phyloP scores from a whole-genome alignment of 495 filamentous ascomycete species.

The Hypoxylon fuscum region DNA sequence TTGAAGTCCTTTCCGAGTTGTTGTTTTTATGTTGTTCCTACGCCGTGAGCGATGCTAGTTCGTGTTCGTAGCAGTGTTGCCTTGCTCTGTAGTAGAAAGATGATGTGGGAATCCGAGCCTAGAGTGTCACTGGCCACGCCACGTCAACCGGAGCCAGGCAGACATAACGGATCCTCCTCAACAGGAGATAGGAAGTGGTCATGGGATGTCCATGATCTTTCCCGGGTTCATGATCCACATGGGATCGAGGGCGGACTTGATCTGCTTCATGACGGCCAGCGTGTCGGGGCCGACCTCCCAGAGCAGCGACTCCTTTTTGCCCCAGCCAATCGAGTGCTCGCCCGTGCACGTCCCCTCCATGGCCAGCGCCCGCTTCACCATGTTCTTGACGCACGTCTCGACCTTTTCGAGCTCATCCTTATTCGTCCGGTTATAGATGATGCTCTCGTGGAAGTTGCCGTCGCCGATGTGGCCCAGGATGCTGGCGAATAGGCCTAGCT shows the following conservation, averaged over 20 bases:
- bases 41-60: slow-evolving; percentile 15
- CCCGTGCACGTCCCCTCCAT: slow-evolving; percentile 96
- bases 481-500: slow-evolving; percentile 83
- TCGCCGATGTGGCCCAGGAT: slow-evolving; percentile 74
- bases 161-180: background rate
- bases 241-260: slow-evolving; percentile 88
- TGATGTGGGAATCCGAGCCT: too few species aligned
- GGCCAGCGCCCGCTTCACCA: slow-evolving; percentile 86
- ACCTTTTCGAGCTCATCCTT: slow-evolving; percentile 74
- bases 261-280: slow-evolving; percentile 82
- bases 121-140: too few species aligned
- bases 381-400: slow-evolving; percentile 81
- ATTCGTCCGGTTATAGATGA: slow-evolving; percentile 79
- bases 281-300: slow-evolving; percentile 86
- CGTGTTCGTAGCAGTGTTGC: background rate
- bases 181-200: background rate
- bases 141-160: background rate
- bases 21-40: slow-evolving; percentile 9
- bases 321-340: slow-evolving; percentile 89
- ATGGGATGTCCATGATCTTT: slow-evolving; percentile 79
- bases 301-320: slow-evolving; percentile 81
- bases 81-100: background rate
- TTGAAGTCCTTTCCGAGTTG: slow-evolving; percentile 1
- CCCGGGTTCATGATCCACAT: slow-evolving; percentile 92
- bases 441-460: slow-evolving; percentile 91